A percentile compares a stretch with the other conserved stretches of the same genome.
Conservation (phyloP, 371 early-diverging fungal species). For the Mucor lusitanicus region DNA sequence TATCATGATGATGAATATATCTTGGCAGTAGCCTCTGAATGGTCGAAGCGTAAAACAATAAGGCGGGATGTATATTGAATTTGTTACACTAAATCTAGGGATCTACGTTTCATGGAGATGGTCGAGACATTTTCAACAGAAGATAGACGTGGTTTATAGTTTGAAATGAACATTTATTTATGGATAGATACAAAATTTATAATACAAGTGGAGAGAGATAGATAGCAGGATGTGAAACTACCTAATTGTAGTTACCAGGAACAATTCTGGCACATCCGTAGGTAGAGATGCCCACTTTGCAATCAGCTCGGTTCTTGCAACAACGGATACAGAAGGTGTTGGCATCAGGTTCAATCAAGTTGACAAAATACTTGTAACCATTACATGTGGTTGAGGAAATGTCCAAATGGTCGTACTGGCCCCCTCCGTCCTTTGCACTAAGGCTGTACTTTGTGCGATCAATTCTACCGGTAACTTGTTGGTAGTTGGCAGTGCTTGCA, state of each 20-base stretch:
- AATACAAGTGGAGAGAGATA: not conserved
- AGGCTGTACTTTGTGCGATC: conserved; percentile 24
- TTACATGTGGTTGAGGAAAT: conserved; percentile 27
- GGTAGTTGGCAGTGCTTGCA: conserved; percentile 20
- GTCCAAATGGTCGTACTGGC: conserved; percentile 46
- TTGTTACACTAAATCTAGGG: not conserved
- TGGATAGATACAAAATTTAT: not conserved
- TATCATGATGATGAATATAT: not conserved
- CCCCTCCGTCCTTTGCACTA: conserved; percentile 31
- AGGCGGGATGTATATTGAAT: not conserved
- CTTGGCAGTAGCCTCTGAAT: not conserved
- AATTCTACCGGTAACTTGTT: conserved; percentile 47
- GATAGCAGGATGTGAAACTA: not conserved
- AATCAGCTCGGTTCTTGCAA: conserved; percentile 20
- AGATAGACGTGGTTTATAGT: not conserved
- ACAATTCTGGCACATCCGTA: conserved; percentile 22
- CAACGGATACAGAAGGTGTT: conserved; percentile 43
- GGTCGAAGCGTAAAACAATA: not conserved
- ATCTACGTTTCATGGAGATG: not conserved
- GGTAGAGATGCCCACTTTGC: conserved; percentile 14
- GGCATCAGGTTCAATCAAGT: conserved; percentile 42
- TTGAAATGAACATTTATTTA: not conserved
- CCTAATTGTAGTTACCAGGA: conserved; percentile 23
- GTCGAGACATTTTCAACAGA: not conserved
- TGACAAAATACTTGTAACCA: conserved; percentile 46